These are phyloP conservation scores for Papiliotrema laurentii DNA, from an alignment of 1,284 basidiomycete genomes.

Conservation along the genomic window DNA sequence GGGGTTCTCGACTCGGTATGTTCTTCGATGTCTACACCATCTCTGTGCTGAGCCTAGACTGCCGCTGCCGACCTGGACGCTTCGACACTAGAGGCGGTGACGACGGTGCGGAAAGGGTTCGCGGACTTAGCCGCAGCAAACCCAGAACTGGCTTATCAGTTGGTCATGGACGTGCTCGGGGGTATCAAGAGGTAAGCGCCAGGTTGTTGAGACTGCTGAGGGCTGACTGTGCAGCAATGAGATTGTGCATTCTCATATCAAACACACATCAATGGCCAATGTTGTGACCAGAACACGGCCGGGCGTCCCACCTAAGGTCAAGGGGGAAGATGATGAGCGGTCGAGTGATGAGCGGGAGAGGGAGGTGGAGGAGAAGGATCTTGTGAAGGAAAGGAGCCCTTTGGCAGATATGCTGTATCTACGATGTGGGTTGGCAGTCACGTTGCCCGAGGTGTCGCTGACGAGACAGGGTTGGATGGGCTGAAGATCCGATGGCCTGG, in stretches of 20 bases:
- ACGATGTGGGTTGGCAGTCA: slow-evolving; percentile 55
- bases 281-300: slow-evolving; percentile 14
- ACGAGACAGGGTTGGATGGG: slow-evolving; percentile 69
- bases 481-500: slow-evolving; percentile 77
- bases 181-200: slow-evolving; percentile 77
- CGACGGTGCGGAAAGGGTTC: slow-evolving; percentile 85
- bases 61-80: slow-evolving; percentile 80
- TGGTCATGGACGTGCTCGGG: slow-evolving; percentile 81
- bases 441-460: neutral
- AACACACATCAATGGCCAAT: slow-evolving; percentile 32
- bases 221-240: slow-evolving; percentile 34
- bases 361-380: slow-evolving; percentile 11
- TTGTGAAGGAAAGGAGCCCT: slow-evolving; percentile 54
- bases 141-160: slow-evolving; percentile 74
- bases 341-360: slow-evolving; percentile 5
- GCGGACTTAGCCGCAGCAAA: slow-evolving; percentile 74
- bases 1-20: slow-evolving; percentile 68
- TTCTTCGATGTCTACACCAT: neutral
- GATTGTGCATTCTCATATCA: slow-evolving; percentile 33
- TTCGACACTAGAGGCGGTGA: slow-evolving; percentile 78
- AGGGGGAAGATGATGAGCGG: slow-evolving; percentile 4
- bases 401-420: slow-evolving; percentile 92
- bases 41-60: slow-evolving; percentile 50
- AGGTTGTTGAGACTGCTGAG: neutral
- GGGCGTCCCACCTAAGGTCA: slow-evolving; percentile 4